phyloP scores from a whole-genome alignment of 805 yeast species.

The Myxozyma neglecta region DNA sequence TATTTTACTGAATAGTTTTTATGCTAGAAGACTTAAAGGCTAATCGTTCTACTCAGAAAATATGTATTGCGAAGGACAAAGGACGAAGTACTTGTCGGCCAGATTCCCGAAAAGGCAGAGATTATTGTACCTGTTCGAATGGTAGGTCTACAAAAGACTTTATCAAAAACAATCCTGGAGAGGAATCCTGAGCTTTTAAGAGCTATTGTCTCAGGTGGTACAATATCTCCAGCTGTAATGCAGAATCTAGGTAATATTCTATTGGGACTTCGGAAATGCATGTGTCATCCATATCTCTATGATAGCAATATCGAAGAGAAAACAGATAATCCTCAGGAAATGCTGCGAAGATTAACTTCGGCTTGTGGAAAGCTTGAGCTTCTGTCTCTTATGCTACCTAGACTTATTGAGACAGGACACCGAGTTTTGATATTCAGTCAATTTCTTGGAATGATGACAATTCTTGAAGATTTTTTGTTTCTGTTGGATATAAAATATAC shows the following conservation, averaged over 20 bases:
- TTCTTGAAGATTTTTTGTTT: slow-evolving; percentile 77
- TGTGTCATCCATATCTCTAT: slow-evolving; percentile 85
- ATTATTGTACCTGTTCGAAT: slow-evolving; percentile 73
- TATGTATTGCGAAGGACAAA: slow-evolving; percentile 81
- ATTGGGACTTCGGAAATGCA: slow-evolving; percentile 83
- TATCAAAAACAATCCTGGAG: slow-evolving; percentile 59
- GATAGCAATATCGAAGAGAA: slow-evolving; percentile 69
- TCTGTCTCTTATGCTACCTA: slow-evolving; percentile 49
- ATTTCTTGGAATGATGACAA: slow-evolving; percentile 73
- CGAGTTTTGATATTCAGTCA: slow-evolving; percentile 81
- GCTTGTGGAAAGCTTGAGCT: slow-evolving; percentile 79
- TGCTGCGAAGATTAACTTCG: slow-evolving; percentile 69
- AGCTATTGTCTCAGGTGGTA: slow-evolving; percentile 45
- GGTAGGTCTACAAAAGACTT: slow-evolving; percentile 57
- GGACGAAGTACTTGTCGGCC: slow-evolving; percentile 64
- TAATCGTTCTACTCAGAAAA: slow-evolving; percentile 54
- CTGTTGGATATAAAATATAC: slow-evolving; percentile 40
- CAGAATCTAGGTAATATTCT: slow-evolving; percentile 62
- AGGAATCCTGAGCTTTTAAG: slow-evolving; percentile 67
- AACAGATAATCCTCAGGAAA: slow-evolving; percentile 60
- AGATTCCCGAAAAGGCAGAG: slow-evolving; percentile 83
- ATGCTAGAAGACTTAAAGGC: too few relatives aligned
- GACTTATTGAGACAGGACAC: slow-evolving; percentile 52
- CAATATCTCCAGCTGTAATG: slow-evolving; percentile 44
- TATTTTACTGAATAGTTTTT: not conserved